phyloP scores from a whole-genome alignment of 179 eudicot species.

The Beta macrorhiza region DNA sequence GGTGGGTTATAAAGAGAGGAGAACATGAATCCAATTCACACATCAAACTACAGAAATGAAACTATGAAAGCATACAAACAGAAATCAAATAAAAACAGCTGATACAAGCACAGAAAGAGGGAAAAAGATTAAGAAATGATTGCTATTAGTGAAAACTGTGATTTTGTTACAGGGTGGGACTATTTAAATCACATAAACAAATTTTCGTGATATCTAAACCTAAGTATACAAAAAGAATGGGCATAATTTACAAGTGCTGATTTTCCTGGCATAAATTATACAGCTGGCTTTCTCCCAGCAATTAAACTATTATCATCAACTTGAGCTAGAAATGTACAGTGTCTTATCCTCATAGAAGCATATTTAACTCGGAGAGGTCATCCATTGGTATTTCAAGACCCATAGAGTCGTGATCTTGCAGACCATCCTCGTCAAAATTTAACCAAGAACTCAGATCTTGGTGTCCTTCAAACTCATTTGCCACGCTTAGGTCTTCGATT shows the following conservation, averaged over 20 bases:
- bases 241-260: slow-evolving; percentile 40
- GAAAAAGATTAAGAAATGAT: slow-evolving; percentile 24
- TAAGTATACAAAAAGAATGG: slow-evolving; percentile 54
- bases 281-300: slow-evolving; percentile 33
- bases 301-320: slow-evolving; percentile 31
- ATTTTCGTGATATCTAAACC: slow-evolving; percentile 37
- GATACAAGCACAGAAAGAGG: neutral
- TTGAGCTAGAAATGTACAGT: slow-evolving; percentile 37
- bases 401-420: slow-evolving; percentile 58
- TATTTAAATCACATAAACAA: slow-evolving; percentile 39
- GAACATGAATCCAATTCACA: too few relatives aligned
- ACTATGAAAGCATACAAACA: neutral
- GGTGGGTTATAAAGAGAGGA: too few relatives aligned
- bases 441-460: slow-evolving; percentile 80
- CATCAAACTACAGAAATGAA: neutral
- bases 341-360: slow-evolving; percentile 33
- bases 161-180: slow-evolving; percentile 38
- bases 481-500: slow-evolving; percentile 60
- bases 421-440: slow-evolving; percentile 71
- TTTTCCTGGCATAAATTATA: slow-evolving; percentile 39
- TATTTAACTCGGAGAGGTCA: slow-evolving; percentile 59
- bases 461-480: slow-evolving; percentile 49
- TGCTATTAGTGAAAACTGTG: slow-evolving; percentile 37
- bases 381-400: slow-evolving; percentile 96
- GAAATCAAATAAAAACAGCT: neutral